Base-by-base conservation (phyloP, 768 basidiomycete genomes). In the Calocybe indica region DNA sequence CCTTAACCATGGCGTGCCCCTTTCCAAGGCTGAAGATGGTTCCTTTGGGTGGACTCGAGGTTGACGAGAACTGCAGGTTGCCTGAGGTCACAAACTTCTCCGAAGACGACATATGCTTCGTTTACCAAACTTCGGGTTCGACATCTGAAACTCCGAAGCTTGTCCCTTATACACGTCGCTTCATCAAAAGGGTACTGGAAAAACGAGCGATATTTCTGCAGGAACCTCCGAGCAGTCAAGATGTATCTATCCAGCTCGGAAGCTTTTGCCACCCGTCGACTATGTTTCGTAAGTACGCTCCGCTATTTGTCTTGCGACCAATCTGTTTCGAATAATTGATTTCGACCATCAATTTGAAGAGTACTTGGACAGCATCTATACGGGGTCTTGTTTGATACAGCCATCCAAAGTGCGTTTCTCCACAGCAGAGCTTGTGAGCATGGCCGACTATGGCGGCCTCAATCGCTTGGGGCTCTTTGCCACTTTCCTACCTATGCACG, bases 381-480 rank as follows among this genome's bases (percentile, higher is more conserved):
- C 4, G 55, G 87, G 85, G 5, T 68, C 82, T 13, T 87, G 87
- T 65, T 76, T 79, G 32, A 74, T 89, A 36, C 84, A 87, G 52
- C 85, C 86, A 3, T 85, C 81, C 0, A 71, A 67, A 49, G 73
- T 82, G 54, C 72, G 71, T 8, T 90, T 83, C 65, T 74, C 80
- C 7, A 76, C 84, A 30, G 74, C 77, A 48, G 88, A 91, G 59
- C 67, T 91, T 40, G 60, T 79, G 14, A 79, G 81, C 58, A 88
- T 89, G 85, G 75, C 89, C 52, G 67, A 67, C 43, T 70, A 73
- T 40, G 83, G 83, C 53, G 72, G 77, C 7, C 73, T 90, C 31
- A 91, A 87, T 59, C 82, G 85, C 42, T 68, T 90, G 6, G 83
- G 83, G 59, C 84, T 87, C 57, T 91, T 91, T 55, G 72, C 80